A percentile compares a stretch with the other conserved stretches of the same genome.
These are phyloP conservation scores for Amoebophrya sp. DNA, from an alignment of 169 alveolate species.

Conservation along the genomic window DNA sequence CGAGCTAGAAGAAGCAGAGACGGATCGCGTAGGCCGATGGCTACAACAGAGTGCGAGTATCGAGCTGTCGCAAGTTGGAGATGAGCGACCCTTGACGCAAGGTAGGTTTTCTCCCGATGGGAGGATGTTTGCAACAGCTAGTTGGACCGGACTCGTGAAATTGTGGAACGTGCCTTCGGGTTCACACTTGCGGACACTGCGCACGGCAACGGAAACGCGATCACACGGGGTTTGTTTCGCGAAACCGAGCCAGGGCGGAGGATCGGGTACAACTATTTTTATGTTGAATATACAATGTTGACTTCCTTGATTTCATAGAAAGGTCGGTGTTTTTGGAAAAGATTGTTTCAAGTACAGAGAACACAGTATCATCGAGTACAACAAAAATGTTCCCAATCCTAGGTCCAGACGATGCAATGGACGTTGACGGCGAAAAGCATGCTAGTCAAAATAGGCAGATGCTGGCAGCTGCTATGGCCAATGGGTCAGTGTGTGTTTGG, in stretches of 20 bases:
- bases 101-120: conserved; percentile 41
- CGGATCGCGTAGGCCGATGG: not conserved
- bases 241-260: not conserved
- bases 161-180: conserved; percentile 22
- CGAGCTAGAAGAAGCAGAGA: not conserved
- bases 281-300: not conserved
- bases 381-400: not conserved
- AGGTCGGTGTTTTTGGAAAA: conserved; percentile 17
- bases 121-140: not conserved
- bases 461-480: conserved; percentile 22
- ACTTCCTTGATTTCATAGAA: not conserved
- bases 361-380: not conserved
- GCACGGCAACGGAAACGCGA: not conserved
- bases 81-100: conserved; percentile 49
- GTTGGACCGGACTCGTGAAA: conserved; percentile 36
- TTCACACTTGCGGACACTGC: not conserved
- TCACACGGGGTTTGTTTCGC: conserved; percentile 17
- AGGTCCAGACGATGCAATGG: not conserved
- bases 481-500: conserved; percentile 13
- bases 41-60: not conserved
- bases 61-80: conserved; percentile 41
- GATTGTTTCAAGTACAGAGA: no score
- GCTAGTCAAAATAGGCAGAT: not conserved
- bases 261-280: not conserved
- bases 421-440: not conserved